Conservation (phyloP, 2,329 filamentous ascomycete genomes). For the Fusarium decemcellulare region DNA sequence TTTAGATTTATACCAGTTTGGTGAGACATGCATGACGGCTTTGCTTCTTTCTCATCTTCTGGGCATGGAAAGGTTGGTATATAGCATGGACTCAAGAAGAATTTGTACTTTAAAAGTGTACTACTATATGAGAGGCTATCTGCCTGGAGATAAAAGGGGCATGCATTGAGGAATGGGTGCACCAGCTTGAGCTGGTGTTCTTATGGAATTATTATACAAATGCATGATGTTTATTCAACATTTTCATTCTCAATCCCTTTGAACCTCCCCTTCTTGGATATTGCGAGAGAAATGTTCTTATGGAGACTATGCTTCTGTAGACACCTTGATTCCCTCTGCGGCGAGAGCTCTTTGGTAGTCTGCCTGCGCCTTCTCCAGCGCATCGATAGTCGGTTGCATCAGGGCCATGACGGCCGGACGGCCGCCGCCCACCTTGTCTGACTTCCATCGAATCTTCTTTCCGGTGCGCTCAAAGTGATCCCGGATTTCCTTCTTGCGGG, state of each 20-base stretch:
- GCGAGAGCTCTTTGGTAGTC: conserved; percentile 80
- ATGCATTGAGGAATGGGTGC: background rate
- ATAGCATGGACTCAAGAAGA: conserved; percentile 6
- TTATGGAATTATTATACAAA: conserved; percentile 2
- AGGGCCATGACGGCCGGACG: conserved; percentile 81
- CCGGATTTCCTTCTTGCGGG: conserved; percentile 78
- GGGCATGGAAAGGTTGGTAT: conserved; percentile 9
- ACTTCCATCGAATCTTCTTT: conserved; percentile 79
- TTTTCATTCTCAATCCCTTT: no score
- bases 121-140: conserved; percentile 31
- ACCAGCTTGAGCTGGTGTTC: background rate
- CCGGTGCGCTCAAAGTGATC: conserved; percentile 80
- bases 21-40: conserved; percentile 12
- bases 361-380: conserved; percentile 78
- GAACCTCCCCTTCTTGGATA: no score
- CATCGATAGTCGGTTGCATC: conserved; percentile 80
- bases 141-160: background rate
- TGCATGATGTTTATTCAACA: background rate
- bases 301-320: conserved; percentile 55
- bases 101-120: conserved; percentile 38
- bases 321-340: conserved; percentile 69
- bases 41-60: background rate
- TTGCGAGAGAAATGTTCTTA: background rate
- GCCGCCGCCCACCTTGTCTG: conserved; percentile 80
- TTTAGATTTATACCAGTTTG: conserved; percentile 33